Base-by-base conservation (phyloP, 345 rosid species). In the Salix arbutifolia region DNA sequence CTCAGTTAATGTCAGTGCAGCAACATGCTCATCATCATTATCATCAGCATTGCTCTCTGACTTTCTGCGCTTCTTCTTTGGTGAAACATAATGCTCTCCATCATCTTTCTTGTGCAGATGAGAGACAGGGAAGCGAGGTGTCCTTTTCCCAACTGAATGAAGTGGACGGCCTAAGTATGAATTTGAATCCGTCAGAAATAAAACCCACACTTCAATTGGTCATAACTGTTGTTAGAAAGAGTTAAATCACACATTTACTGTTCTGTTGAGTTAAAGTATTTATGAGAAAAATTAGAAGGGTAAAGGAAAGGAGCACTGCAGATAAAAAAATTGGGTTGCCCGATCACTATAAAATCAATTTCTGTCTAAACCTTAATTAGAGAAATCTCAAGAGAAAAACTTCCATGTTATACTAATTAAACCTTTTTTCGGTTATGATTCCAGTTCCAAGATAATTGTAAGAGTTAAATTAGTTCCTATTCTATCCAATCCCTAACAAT, bases 111-210 rank as follows among this genome's bases (percentile, higher is more conserved):
- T 89, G 71, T 58, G 18, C 73, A 86, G 77, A 80, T 79, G 78
- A 67, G 90, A 83, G 78, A 96, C 91, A 73, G 97, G 97, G 67
- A 94, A n/a, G 21, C 98, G 96, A 80, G 98, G 99, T 38, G 99
- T 96, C 86, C 99, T 92, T 86, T 90, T 96, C 77, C 96, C 88
- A 74, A 92, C 97, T 73, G 89, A 94, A 90, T 82, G 96, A 75
- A 88, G 94, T 74, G 84, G 91, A 73, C 72, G 82, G 80, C 89
- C 99, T 96, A 81, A 42, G 74, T 76, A 80, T 65, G 75, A 77
- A 79, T 65, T 37, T 66, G 50, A 73, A 72, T 83, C 56, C 19
- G 67, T 78, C 44, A 81, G 53, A n/a, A 80, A 31, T 23, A 26
- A 73, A 77, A 64, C 46, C 62, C 71, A 72, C 56, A 33, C 68